Base-by-base conservation (phyloP, 2,329 filamentous ascomycete species). In the Colletotrichum filicis region DNA sequence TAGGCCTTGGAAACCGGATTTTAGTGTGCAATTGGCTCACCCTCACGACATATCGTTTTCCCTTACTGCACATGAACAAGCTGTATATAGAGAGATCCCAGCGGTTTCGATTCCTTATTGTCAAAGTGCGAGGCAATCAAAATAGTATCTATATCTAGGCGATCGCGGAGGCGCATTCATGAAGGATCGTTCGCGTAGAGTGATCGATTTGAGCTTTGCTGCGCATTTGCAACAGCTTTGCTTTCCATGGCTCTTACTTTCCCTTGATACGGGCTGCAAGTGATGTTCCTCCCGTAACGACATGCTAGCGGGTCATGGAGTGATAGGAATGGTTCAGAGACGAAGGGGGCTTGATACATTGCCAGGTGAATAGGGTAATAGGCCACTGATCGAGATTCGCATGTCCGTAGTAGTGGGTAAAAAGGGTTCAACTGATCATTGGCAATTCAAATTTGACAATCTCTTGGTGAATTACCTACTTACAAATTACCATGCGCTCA, bases 61-160 rank as follows among this genome's bases (percentile, higher is more conserved):
- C 28, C 32, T 37, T 56, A 22, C 12, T 59, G 62, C 42, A 28
- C 19, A 66, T 58, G 63, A 32, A 55, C 42, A 60, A 30, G 56
- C 32, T 46, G 46, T 67, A 67, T 24, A 61, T 61, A 71, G 56
- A 59, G 30, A 59, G 30, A 32, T 24, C 32, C 26, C 35, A 60
- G 68, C 56, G 32, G 46, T 55, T 56, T 60, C 66, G 56, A 60
- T 46, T 66, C 32, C 46, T 71, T 46, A 26, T 71, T 56, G 35
- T 32, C 9, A 26, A 57, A 26, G 55, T 46, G 55, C 66, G 37
- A 60, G 22, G 9, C 42, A 60, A 28, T n/a, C 22, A 60, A 67
- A 19, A 71, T 55, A 61, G 62, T 24, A 67, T n/a, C 42, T 24
- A 37, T 28, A 37, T 22, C 52, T 16, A 26, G 30, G 52, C 28